Conservation (phyloP, 2,329 filamentous ascomycete species). For the Chaetomium strumarium region DNA sequence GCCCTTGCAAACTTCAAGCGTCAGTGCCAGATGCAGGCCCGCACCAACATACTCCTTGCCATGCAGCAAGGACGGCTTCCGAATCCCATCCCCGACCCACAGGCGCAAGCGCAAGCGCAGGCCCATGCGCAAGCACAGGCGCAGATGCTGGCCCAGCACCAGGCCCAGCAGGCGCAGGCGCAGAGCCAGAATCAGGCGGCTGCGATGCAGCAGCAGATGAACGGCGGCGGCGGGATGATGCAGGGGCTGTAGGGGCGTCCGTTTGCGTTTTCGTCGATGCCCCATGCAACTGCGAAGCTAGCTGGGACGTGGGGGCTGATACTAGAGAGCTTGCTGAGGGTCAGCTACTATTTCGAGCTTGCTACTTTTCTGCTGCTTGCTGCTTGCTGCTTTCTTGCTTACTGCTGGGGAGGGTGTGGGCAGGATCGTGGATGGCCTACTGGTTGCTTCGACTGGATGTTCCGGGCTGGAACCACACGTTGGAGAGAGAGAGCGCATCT, state of each 20-base stretch:
- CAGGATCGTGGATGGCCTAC: no score
- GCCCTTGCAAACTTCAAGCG: conserved; percentile 40
- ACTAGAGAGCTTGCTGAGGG: no score
- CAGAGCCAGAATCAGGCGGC: conserved; percentile 4
- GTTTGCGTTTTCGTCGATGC: no score
- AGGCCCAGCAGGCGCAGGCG: background rate
- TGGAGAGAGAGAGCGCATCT: no score
- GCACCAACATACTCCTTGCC: conserved; percentile 30
- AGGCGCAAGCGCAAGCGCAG: background rate
- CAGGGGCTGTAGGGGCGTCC: background rate
- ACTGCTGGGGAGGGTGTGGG: no score
- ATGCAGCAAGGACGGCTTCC: conserved; percentile 9
- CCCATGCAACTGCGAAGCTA: no score
- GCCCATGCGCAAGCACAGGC: background rate
- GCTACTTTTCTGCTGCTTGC: no score
- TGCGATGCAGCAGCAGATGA: conserved; percentile 1
- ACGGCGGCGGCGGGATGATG: background rate
- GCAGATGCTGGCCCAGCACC: background rate
- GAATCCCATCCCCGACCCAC: background rate
- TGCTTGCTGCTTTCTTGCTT: no score
- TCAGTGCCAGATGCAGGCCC: conserved; percentile 36
- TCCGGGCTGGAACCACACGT: no score
- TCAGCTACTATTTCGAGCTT: no score
- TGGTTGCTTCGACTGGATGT: no score
- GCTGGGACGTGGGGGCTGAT: no score